Base-by-base conservation (phyloP, 2,329 filamentous ascomycete species). In the Zarea fungicola region DNA sequence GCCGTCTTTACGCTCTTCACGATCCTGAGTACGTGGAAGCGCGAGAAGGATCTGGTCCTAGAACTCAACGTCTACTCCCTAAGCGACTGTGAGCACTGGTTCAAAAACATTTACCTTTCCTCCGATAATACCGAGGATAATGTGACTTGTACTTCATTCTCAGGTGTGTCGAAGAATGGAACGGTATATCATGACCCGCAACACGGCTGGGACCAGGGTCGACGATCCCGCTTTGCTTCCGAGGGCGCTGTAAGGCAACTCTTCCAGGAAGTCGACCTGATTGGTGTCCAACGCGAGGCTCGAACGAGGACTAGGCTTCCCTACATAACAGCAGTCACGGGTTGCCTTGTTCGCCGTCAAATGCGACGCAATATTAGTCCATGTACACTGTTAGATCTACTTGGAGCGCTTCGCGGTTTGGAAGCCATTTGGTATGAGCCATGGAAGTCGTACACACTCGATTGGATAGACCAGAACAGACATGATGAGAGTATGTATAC, bases 41-140 rank as follows among this genome's bases (percentile, higher is more conserved):
- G 56, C 40, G 43, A 46, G 11, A 51, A 51, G 22, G 39, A 49
- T 25, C 53, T 69, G 53, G 56, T 56, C 6, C 54, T 69, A 51
- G 67, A 69, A 53, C 50, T 68, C 16, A 64, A 62, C 47, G 58
- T 52, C 2, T 58, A 62, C 34, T 66, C 62, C 42, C 63, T 60
- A 11, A 68, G 64, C 49, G 63, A 69, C 57, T 58, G 39, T 10
- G 51, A 65, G 40, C 61, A 68, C 52, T 68, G 54, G 55, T 66
- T 66, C 51, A 62, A 62, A 48, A 54, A 62, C 49, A 50, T 56
- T 19, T 41, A 55, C 51, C 60, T 65, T 26, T 37, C 36, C 32
- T 54, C 54, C 9, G 54, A 63, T 40, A 11, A 60, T 25, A 53
- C 54, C 39, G 55, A 62, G 4, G 25, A 42, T 35, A 39, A 49